Base-by-base conservation (phyloP, 257 asterid species). In the Ilex asprella region DNA sequence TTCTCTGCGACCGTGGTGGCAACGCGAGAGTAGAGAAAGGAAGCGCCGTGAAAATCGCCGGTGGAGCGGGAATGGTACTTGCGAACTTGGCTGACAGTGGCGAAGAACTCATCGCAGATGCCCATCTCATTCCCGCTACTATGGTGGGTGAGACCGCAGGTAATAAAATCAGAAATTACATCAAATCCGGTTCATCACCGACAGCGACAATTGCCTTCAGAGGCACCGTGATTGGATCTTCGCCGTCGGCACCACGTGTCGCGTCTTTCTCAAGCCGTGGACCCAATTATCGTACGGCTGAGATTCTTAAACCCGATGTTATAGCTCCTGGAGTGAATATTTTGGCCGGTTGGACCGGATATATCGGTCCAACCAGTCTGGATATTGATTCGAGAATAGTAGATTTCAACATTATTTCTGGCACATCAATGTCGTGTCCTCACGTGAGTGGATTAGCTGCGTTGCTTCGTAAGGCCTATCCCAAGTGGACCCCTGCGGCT, bases 201-300 rank as follows among this genome's bases (percentile, higher is more conserved):
- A 92, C 86, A 2, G 99, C 99, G 31, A 82, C 82, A 0, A 89
- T 92, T 3, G 7, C 27, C 10, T 92, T 85, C 64, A 70, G 65
- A 14, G 99, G 99, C 27, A 92, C 99, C 0, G 91, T 89, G 49
- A 79, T 92, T 49, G 72, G 97, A 56, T 55, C 59, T 7, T 62
- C 82, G 0, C 96, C 99, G 0, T 67, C 97, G 0, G 91, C 97
- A 1, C 99, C 99, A 1, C 94, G 91, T 0, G 85, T 92, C 6
- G 99, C 97, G 2, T 65, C 97, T 1, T 92, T 92, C 66, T 92
- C 99, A 1, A 86, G 99, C 81, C 95, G 99, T 0, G 99, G 99
- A 10, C 99, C 99, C 11, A 89, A 75, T 60, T 84, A 83, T 75
- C 67, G 82, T 30, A 92, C 99, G 7, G 67, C 88, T 3, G 99